These are phyloP conservation scores for Colletotrichum limetticola DNA, from an alignment of 2,329 filamentous ascomycete species.

Conservation along the genomic window DNA sequence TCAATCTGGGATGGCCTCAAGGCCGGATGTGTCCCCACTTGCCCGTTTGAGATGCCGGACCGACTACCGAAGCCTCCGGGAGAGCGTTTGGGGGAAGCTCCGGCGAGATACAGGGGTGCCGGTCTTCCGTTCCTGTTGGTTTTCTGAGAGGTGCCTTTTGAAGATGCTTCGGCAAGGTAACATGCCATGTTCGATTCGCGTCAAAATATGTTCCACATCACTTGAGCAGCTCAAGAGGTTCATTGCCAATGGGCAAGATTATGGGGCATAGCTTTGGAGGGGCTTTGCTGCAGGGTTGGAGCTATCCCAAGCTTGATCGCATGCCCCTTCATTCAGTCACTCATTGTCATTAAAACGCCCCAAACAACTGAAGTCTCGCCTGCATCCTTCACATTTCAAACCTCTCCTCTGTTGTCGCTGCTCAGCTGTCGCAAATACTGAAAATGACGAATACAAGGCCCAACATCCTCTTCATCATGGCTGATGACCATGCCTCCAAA, in stretches of 20 bases:
- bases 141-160: background rate
- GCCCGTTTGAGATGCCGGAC: slow-evolving; percentile 7
- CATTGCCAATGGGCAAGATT: background rate
- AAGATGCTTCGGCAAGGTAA: background rate
- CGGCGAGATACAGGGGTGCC: background rate
- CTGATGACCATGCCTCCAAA: slow-evolving; percentile 64
- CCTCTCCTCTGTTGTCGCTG: too few relatives aligned
- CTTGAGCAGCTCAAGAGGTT: background rate
- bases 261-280: background rate
- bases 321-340: background rate
- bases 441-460: slow-evolving; percentile 33
- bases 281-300: background rate
- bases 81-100: background rate
- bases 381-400: background rate
- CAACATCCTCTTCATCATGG: slow-evolving; percentile 62
- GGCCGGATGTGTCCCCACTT: background rate
- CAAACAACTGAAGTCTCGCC: background rate
- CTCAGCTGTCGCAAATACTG: background rate
- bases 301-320: background rate
- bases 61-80: slow-evolving; percentile 20
- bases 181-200: background rate
- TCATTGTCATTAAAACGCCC: background rate
- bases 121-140: background rate
- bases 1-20: background rate
- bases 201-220: too few relatives aligned